phyloP scores from a whole-genome alignment of 768 basidiomycete species.

The Tylopilus rubrobrunneus region DNA sequence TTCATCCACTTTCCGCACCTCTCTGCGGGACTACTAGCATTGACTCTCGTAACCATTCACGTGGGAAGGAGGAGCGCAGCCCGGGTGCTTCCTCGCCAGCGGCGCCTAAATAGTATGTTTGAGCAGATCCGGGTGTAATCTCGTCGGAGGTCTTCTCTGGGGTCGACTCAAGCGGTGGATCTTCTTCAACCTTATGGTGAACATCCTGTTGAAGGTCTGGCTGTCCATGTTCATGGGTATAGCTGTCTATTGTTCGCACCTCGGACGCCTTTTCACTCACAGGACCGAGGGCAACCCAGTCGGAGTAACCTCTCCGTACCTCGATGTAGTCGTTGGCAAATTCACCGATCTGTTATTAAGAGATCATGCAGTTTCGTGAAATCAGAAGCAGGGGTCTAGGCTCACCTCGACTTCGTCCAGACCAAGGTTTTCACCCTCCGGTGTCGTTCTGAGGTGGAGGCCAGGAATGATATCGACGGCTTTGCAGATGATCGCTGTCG shows the following conservation, averaged over 20 bases:
- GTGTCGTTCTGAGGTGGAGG: slow-evolving; percentile 48
- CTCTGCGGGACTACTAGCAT: no score
- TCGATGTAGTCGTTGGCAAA: slow-evolving; percentile 70
- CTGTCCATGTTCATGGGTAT: slow-evolving; percentile 36
- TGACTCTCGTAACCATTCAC: no score
- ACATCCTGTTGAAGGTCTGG: slow-evolving; percentile 22
- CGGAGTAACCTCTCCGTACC: slow-evolving; percentile 60
- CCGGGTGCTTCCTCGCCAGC: no score
- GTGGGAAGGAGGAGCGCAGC: no score
- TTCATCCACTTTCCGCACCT: not conserved
- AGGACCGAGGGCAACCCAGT: slow-evolving; percentile 39
- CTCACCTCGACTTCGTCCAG: slow-evolving; percentile 72
- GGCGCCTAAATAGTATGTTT: no score
- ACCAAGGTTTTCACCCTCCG: slow-evolving; percentile 56
- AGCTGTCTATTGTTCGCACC: slow-evolving; percentile 8
- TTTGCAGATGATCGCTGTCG: slow-evolving; percentile 60
- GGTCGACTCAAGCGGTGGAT: slow-evolving; percentile 13
- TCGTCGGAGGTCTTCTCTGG: slow-evolving; percentile 12
- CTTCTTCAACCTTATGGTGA: slow-evolving; percentile 6
- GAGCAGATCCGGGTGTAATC: not conserved
- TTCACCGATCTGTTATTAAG: slow-evolving; percentile 51
- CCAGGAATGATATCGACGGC: slow-evolving; percentile 55
- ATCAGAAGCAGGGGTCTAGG: not conserved
- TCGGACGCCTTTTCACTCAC: slow-evolving; percentile 6
- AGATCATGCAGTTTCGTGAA: not conserved